phyloP scores from a whole-genome alignment of 2,329 filamentous ascomycete genomes.

The Beauveria bassiana region DNA sequence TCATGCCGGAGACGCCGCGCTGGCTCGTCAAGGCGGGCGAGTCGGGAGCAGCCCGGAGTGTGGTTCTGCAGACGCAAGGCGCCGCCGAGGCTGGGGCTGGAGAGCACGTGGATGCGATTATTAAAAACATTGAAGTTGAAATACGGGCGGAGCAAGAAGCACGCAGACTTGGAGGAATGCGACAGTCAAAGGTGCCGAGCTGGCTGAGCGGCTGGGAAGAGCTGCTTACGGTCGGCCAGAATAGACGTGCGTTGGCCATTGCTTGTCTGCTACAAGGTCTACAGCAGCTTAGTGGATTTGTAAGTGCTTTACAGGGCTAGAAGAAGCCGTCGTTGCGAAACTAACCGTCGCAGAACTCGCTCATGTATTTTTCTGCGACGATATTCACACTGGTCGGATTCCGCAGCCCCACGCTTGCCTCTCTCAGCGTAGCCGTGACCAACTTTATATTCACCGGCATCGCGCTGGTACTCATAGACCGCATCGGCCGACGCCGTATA shows the following conservation, averaged over 20 bases:
- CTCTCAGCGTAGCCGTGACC: constrained; percentile 71
- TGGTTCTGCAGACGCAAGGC: constrained; percentile 61
- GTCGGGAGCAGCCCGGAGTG: constrained; percentile 50
- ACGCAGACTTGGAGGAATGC: constrained; percentile 26
- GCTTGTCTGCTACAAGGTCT: constrained; percentile 80
- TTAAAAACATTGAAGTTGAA: constrained; percentile 66
- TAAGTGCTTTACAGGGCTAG: constrained; percentile 30
- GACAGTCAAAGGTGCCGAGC: constrained; percentile 21
- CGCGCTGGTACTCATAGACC: constrained; percentile 71
- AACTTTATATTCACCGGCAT: constrained; percentile 75
- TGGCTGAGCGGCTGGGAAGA: constrained; percentile 44
- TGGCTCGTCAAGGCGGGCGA: constrained; percentile 71
- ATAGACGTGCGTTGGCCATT: constrained; percentile 70
- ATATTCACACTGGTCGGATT: constrained; percentile 76
- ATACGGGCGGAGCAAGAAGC: constrained; percentile 61
- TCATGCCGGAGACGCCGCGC: constrained; percentile 82
- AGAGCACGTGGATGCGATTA: constrained; percentile 47
- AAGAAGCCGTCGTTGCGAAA: neutral
- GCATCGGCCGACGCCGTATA: constrained; percentile 69
- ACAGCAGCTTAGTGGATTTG: constrained; percentile 83
- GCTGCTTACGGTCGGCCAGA: constrained; percentile 50
- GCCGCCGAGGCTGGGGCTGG: constrained; percentile 31
- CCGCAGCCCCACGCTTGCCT: constrained; percentile 68
- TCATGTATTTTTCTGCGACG: constrained; percentile 88
- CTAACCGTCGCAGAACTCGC: constrained; percentile 53